These are phyloP conservation scores for Nicotiana noctiflora DNA, from an alignment of 257 asterid genomes.

Conservation along the genomic window DNA sequence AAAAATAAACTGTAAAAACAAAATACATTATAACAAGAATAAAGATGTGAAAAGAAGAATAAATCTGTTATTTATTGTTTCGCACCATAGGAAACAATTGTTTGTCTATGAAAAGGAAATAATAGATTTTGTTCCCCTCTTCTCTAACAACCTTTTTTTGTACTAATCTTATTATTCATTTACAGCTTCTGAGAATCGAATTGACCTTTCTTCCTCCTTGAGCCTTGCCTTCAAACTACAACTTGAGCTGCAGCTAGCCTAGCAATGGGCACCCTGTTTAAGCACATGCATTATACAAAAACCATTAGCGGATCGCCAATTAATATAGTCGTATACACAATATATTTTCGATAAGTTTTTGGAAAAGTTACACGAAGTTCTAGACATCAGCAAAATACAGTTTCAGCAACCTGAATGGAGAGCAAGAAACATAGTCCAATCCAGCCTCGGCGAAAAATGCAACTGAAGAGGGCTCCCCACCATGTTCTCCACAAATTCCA, in stretches of 20 bases:
- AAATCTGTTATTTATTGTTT: not conserved
- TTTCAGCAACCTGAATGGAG: constrained; percentile 65
- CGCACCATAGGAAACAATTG: not conserved
- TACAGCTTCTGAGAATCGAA: constrained; percentile 17
- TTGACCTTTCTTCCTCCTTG: not conserved
- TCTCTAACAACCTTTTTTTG: not conserved
- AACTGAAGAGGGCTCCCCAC: constrained; percentile 95
- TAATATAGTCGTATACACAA: not conserved
- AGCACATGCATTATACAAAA: not conserved
- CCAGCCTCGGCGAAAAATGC: constrained; percentile 90
- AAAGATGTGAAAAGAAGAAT: not conserved
- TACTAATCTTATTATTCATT: constrained; percentile 14
- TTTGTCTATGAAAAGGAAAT: not conserved
- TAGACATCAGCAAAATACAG: no score
- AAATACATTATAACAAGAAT: no score
- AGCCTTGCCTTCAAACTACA: constrained; percentile 30
- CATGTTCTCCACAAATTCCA: constrained; percentile 95
- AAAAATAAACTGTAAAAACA: no score
- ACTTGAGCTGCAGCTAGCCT: constrained; percentile 98
- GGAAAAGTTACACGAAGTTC: no score
- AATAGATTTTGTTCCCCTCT: not conserved
- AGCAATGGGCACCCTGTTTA: constrained; percentile 83
- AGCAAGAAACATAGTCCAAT: constrained; percentile 89
- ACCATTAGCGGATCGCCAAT: not conserved
- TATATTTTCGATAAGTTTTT: not conserved